phyloP scores from a whole-genome alignment of 495 filamentous ascomycete species.

The Friedmanniomyces simplex region DNA sequence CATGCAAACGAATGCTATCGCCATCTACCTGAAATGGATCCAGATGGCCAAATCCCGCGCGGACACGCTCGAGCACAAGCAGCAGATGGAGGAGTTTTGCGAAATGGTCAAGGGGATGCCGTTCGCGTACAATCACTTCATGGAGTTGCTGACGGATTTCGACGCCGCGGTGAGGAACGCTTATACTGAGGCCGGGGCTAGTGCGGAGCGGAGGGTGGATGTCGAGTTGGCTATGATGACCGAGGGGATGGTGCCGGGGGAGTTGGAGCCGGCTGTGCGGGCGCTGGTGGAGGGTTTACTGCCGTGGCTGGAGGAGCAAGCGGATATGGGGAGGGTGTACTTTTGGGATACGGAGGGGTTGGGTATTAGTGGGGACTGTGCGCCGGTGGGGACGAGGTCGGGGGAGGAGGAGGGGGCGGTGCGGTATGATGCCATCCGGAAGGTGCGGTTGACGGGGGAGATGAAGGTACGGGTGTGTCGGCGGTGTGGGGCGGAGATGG shows the following conservation, averaged over 20 bases:
- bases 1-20: background rate
- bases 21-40: background rate
- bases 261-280: constrained; percentile 3
- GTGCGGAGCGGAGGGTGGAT: constrained; percentile 4
- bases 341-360: constrained; percentile 16
- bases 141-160: constrained; percentile 9
- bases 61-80: background rate
- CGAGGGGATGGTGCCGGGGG: constrained; percentile 3
- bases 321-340: constrained; percentile 9
- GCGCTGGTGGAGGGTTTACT: background rate
- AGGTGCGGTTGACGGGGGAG: constrained; percentile 10
- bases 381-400: too few species aligned
- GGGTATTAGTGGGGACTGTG: background rate
- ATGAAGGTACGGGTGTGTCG: constrained; percentile 41
- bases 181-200: background rate
- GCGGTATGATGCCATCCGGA: constrained; percentile 21
- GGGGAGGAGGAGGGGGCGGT: background rate
- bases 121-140: background rate
- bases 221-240: constrained; percentile 8
- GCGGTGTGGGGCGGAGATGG: constrained; percentile 53
- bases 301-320: constrained; percentile 2
- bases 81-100: background rate
- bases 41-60: background rate
- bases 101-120: background rate
- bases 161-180: constrained; percentile 13